A percentile compares a stretch with the other conserved stretches of the same genome.
These are phyloP conservation scores for Dothidotthia symphoricarpi DNA, from an alignment of 2,329 filamentous ascomycete species.

Conservation along the genomic window DNA sequence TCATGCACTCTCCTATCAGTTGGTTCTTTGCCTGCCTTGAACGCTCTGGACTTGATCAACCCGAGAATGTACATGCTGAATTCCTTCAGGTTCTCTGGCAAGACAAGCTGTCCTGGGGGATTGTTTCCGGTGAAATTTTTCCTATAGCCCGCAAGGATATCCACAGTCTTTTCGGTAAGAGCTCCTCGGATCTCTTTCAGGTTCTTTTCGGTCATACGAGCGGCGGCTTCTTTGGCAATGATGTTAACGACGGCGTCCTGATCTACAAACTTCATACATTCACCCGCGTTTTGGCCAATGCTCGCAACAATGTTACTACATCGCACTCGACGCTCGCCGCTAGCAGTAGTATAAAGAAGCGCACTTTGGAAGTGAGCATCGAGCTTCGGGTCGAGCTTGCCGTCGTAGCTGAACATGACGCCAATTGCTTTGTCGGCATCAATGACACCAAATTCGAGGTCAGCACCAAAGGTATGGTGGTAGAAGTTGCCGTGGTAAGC, in stretches of 20 bases:
- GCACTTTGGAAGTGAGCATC: conserved; percentile 98
- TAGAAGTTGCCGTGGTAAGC: conserved; percentile 96
- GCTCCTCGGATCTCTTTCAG: conserved; percentile 82
- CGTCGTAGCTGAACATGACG: conserved; percentile 91
- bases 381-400: conserved; percentile 93
- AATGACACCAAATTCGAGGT: conserved; percentile 88
- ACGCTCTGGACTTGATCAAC: conserved; percentile 83
- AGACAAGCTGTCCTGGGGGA: conserved; percentile 86
- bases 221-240: conserved; percentile 88
- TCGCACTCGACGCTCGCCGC: conserved; percentile 82
- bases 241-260: conserved; percentile 89
- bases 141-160: conserved; percentile 86
- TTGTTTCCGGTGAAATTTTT: conserved; percentile 87
- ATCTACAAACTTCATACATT: conserved; percentile 88
- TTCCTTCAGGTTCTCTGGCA: conserved; percentile 94
- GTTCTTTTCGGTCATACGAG: conserved; percentile 72
- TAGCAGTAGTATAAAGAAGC: conserved; percentile 87
- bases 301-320: conserved; percentile 93
- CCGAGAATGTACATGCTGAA: conserved; percentile 95
- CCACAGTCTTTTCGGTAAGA: conserved; percentile 87
- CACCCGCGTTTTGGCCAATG: conserved; percentile 79
- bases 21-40: conserved; percentile 88
- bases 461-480: conserved; percentile 90
- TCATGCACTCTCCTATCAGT: conserved; percentile 89
- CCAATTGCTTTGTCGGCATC: conserved; percentile 92